phyloP scores from a whole-genome alignment of 1,284 basidiomycete genomes.

The Sporisorium scitamineum region DNA sequence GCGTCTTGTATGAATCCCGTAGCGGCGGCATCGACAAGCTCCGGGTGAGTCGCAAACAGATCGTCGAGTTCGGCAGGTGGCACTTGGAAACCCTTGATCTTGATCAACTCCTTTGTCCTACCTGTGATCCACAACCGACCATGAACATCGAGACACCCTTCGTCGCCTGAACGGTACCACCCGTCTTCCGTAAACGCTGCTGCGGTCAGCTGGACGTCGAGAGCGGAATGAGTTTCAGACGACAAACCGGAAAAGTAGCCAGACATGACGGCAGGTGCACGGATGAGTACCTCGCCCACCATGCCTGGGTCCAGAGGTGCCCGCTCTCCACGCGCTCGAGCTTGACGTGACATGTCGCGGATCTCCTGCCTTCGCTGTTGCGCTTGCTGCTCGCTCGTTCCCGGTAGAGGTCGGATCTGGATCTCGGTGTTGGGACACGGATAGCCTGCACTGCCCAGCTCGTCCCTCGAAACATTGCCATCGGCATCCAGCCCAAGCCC shows the following conservation, averaged over 20 bases:
- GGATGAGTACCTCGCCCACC: slow-evolving; percentile 54
- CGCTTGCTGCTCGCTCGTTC: slow-evolving; percentile 26
- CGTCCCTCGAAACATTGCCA: slow-evolving; percentile 19
- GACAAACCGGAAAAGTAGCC: slow-evolving; percentile 57
- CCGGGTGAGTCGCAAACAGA: slow-evolving; percentile 43
- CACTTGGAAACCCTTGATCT: slow-evolving; percentile 60
- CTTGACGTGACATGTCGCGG: slow-evolving; percentile 19
- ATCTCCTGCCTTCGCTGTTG: slow-evolving; percentile 38
- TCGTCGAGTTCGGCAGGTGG: slow-evolving; percentile 57
- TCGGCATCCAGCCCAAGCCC: slow-evolving; percentile 37
- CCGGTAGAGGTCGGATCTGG: slow-evolving; percentile 40
- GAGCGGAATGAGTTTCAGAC: slow-evolving; percentile 46
- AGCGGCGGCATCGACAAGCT: slow-evolving; percentile 46
- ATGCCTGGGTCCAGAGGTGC: slow-evolving; percentile 43
- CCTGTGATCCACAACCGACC: slow-evolving; percentile 62
- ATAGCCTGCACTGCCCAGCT: slow-evolving; percentile 53
- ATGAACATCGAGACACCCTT: slow-evolving; percentile 52
- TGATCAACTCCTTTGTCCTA: slow-evolving; percentile 57
- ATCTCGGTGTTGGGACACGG: slow-evolving; percentile 34
- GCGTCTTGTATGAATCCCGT: slow-evolving; percentile 33
- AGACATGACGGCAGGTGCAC: slow-evolving; percentile 48
- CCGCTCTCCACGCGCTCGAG: slow-evolving; percentile 34
- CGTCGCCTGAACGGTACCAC: slow-evolving; percentile 56
- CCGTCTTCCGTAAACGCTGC: slow-evolving; percentile 53
- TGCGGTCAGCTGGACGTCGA: slow-evolving; percentile 41